phyloP scores from a whole-genome alignment of 768 basidiomycete species.

The Agrocybe pediades region DNA sequence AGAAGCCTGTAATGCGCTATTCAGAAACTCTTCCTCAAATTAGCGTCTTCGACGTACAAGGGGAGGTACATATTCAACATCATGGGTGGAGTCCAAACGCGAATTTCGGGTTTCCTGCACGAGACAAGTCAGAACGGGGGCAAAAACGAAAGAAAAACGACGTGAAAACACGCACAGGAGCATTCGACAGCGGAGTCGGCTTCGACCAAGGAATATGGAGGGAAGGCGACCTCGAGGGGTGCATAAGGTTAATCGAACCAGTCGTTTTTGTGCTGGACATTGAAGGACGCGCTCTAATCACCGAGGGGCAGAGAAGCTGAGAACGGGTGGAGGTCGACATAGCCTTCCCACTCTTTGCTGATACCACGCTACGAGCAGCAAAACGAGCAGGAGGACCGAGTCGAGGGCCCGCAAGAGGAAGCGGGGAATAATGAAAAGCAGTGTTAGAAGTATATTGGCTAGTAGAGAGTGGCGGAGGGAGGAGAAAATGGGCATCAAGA shows the following conservation, averaged over 20 bases:
- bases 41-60: too few species aligned
- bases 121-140: too few species aligned
- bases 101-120: too few species aligned
- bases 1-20: too few species aligned
- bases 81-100: too few species aligned
- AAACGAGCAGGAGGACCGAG: neutral
- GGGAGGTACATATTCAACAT: too few species aligned
- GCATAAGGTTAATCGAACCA: neutral
- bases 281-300: neutral
- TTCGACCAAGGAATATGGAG: neutral
- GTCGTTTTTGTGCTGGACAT: neutral
- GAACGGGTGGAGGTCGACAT: neutral
- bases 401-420: neutral
- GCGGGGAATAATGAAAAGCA: neutral
- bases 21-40: too few species aligned
- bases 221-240: neutral
- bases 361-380: neutral
- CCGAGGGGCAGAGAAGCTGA: neutral
- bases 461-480: too few species aligned
- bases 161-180: too few species aligned
- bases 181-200: too few species aligned
- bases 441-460: neutral
- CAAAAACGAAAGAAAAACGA: too few species aligned
- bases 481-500: too few species aligned
- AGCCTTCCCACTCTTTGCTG: neutral